These are phyloP conservation scores for Phialophora tarda DNA, from an alignment of 2,329 filamentous ascomycete genomes.

Conservation along the genomic window DNA sequence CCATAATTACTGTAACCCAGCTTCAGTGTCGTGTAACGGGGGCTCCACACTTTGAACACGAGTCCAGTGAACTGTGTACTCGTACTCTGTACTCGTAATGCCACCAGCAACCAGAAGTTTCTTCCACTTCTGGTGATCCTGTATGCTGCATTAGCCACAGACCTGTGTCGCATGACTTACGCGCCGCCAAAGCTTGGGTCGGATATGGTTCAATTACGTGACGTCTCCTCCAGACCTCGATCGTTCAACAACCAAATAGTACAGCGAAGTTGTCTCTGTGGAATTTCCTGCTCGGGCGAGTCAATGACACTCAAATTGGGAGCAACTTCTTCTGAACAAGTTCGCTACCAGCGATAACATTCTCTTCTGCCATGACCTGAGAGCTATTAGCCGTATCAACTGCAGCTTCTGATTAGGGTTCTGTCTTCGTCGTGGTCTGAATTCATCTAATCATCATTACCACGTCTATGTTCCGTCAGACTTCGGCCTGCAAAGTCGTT, in stretches of 20 bases:
- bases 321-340: neutral
- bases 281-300: neutral
- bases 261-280: neutral
- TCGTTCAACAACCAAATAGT: neutral
- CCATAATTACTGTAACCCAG: too few species aligned
- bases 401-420: neutral
- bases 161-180: neutral
- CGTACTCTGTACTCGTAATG: neutral
- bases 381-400: neutral
- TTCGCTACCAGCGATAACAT: neutral
- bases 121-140: neutral
- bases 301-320: neutral
- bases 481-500: slow-evolving; percentile 35
- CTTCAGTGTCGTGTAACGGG: too few species aligned
- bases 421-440: slow-evolving; percentile 1
- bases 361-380: neutral
- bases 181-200: neutral
- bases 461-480: slow-evolving; percentile 25
- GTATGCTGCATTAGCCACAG: neutral
- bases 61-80: too few species aligned
- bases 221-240: neutral
- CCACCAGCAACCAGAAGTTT: neutral
- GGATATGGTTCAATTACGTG: neutral
- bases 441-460: slow-evolving; percentile 32
- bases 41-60: too few species aligned